Conservation (phyloP, 2,329 filamentous ascomycete species). For the Moelleriella libera region DNA sequence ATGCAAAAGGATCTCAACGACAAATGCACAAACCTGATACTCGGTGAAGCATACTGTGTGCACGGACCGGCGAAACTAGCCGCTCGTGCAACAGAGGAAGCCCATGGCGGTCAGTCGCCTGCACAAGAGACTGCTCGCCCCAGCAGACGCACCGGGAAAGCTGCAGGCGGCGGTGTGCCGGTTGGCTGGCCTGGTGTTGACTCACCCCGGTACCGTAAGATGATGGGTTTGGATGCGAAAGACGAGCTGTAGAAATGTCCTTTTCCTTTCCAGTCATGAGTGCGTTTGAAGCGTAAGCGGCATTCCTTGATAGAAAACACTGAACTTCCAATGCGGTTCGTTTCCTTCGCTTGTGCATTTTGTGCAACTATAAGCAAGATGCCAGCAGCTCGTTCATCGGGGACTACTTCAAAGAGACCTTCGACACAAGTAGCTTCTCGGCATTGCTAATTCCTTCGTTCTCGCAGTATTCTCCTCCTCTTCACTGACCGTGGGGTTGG, state of each 20-base stretch:
- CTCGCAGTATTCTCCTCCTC: neutral
- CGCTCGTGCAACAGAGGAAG: neutral
- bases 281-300: neutral
- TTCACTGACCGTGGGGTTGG: neutral
- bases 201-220: conserved; percentile 1
- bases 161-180: neutral
- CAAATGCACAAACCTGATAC: conserved; percentile 1
- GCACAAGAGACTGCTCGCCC: neutral
- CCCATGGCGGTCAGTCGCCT: neutral
- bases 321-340: neutral
- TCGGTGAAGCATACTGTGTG: conserved; percentile 1
- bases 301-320: neutral
- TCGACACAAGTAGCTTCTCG: neutral
- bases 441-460: neutral
- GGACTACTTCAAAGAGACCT: neutral
- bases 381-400: neutral
- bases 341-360: neutral
- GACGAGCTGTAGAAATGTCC: neutral
- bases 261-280: neutral
- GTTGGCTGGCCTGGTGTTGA: conserved; percentile 1
- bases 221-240: neutral
- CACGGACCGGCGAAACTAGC: neutral
- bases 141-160: neutral
- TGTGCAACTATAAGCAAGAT: neutral
- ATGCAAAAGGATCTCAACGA: conserved; percentile 1